phyloP scores from a whole-genome alignment of 2,329 filamentous ascomycete species.

The Fusarium sp. region DNA sequence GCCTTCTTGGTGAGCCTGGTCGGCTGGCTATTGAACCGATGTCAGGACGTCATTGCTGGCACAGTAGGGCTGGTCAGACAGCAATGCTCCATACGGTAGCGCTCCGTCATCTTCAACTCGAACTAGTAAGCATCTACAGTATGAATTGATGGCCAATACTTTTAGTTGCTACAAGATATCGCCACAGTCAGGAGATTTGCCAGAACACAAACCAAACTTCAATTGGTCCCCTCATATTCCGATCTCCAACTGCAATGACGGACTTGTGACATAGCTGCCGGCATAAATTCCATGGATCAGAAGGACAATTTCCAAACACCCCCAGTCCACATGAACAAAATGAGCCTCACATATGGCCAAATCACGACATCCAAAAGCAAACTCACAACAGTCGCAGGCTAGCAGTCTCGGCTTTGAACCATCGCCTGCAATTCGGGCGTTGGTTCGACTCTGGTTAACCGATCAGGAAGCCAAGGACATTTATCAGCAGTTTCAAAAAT shows the following conservation, averaged over 20 bases:
- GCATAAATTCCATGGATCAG: background rate
- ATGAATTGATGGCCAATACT: background rate
- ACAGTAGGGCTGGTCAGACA: background rate
- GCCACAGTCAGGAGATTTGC: background rate
- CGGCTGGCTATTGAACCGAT: background rate
- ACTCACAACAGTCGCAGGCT: background rate
- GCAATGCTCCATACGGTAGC: background rate
- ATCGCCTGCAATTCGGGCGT: background rate
- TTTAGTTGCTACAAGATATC: background rate
- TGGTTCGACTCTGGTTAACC: background rate
- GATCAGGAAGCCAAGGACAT: background rate
- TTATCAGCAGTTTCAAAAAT: background rate
- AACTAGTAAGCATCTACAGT: background rate
- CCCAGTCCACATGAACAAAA: background rate
- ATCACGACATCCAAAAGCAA: background rate
- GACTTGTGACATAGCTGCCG: background rate
- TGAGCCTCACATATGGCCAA: background rate
- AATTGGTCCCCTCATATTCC: background rate
- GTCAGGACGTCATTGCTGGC: background rate
- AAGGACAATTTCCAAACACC: background rate
- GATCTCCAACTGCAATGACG: background rate
- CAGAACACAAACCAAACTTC: background rate
- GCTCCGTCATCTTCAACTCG: background rate
- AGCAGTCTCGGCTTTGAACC: background rate
- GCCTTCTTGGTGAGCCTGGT: background rate